Evolutionary conservation across 495 filamentous ascomycete genomes (phyloP), one percentile per base, ranked within the genome.

Genomic region (Hypoxylon rickii): DNA sequence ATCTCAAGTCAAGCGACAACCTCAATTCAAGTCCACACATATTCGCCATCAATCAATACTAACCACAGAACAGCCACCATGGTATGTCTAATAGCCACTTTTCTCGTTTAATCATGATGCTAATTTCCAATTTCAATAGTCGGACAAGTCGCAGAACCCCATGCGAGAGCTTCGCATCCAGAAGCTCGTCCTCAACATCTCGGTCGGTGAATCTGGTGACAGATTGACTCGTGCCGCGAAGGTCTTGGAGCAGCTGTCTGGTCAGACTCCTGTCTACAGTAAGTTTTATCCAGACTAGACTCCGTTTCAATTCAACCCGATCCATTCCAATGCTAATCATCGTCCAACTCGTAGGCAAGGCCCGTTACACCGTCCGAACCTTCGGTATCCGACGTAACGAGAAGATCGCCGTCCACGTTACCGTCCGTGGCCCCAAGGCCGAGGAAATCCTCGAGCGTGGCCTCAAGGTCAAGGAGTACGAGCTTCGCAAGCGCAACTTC

Each of bases 371-470:
- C 66, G 95, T 99, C 85, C 92, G 95, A 79, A 97, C 92, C 72
- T 99, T 99, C 83, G 95, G 95, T 87, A 99, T 99, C 84, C 93
- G 95, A 73, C 91, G 94, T 89, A 97, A 98, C 86, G 94, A 98
- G 77, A 98, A 97, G 88, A 97, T 98, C 71, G 83, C 95, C 62
- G 95, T 99, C 54, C 95, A 99, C 81, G 95, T 99, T 72, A 99
- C 95, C 73, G 92, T 99, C 79, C 94, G 95, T 72, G 95, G 95
- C 66, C 91, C 95, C 79, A 99, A 99, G 86, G 95, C 95, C 56
- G 95, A 99, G 86, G 95, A 99, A 80, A 99, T 99, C 71, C 86
- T 99, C 70, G 95, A 99, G 89, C 92, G 95, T 82, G 95, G 95
- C 71, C 86, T 99, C 68, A 97, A 97, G 86, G 95, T 99, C 84